phyloP scores from a whole-genome alignment of 306 rosid genomes.

The Quercus rubra region DNA sequence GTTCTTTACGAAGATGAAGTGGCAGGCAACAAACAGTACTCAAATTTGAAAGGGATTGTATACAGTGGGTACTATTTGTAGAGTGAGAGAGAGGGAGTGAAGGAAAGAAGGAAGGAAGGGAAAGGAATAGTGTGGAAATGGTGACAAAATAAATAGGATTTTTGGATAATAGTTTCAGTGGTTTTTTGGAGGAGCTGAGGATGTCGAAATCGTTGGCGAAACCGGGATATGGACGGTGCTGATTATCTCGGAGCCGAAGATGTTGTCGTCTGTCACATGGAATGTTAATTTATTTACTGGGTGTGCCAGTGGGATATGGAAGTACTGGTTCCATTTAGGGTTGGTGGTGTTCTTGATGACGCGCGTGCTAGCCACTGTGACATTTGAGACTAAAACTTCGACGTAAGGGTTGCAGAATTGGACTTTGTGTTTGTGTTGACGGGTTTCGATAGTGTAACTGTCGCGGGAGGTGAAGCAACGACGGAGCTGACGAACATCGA shows the following conservation, averaged over 20 bases:
- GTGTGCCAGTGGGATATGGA: constrained; percentile 76
- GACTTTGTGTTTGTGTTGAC: no score
- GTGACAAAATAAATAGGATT: no score
- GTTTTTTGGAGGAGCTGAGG: constrained; percentile 28
- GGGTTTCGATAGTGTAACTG: constrained; percentile 22
- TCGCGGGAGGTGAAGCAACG: constrained; percentile 81
- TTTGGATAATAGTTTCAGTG: constrained; percentile 34
- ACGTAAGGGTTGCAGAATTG: constrained; percentile 76
- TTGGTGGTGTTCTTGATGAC: constrained; percentile 61
- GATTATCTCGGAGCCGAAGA: constrained; percentile 61
- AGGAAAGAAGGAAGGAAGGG: no score
- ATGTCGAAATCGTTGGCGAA: constrained; percentile 48
- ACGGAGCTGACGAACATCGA: constrained; percentile 59
- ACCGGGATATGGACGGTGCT: constrained; percentile 67
- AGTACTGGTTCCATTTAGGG: constrained; percentile 67
- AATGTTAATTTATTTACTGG: constrained; percentile 57
- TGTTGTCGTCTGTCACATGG: constrained; percentile 72
- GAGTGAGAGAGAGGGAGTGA: no score
- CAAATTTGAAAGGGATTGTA: no score
- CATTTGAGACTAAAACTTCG: constrained; percentile 66
- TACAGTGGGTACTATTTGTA: no score
- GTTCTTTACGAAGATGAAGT: background rate
- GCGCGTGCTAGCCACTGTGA: constrained; percentile 87
- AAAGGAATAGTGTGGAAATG: no score
- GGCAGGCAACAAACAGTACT: constrained; percentile 20